Base-by-base conservation (phyloP, 2,329 filamentous ascomycete genomes). In the Knufia fluminis region DNA sequence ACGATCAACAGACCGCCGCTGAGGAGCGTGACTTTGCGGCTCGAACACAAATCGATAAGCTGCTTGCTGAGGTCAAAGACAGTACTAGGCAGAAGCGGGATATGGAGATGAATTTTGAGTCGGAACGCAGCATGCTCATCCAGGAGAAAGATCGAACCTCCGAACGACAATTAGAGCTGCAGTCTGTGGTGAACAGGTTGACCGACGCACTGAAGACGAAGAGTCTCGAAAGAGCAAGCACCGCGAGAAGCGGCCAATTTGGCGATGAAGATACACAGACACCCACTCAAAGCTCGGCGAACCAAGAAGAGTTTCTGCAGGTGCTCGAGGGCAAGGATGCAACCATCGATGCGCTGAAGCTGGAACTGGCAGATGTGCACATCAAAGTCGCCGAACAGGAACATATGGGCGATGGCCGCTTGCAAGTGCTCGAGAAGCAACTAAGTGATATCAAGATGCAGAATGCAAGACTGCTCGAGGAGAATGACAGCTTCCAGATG, bases 401-500 rank as follows among this genome's bases (percentile, higher is more conserved):
- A 68, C 95, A 96, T 65, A 82, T 86, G 67, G 91, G 89, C 46
- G 91, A 90, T 47, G 89, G 88, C 40, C 82, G 86, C 23, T 72
- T 95, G 62, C 85, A 87, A 57, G 88, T 95, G 66, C 78, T 97
- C n/a, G 90, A 97, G 69, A 84, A 85, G 60, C 80, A 86, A 56
- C 78, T 97, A 46, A 82, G 96, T 69, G 91, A 97, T 63, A 84
- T 88, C 33, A 87, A 90, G 61, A 92, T 97, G 85, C 85, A 89
- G 58, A 98, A 97, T 64, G 92, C 92, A 50, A 81, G 90, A 40
- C 74, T 98, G 55, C 92, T 96, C 86, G 92, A 98, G 69, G 92
- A 98, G 68, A 97, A 97, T 62, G 92, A 98, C 69, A 94, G 89
- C 69, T 98, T 95, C 68, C 91, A 97, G 68, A 78, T 97, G 32